phyloP scores from a whole-genome alignment of 2,329 filamentous ascomycete genomes.

The Anthostomella pinea region DNA sequence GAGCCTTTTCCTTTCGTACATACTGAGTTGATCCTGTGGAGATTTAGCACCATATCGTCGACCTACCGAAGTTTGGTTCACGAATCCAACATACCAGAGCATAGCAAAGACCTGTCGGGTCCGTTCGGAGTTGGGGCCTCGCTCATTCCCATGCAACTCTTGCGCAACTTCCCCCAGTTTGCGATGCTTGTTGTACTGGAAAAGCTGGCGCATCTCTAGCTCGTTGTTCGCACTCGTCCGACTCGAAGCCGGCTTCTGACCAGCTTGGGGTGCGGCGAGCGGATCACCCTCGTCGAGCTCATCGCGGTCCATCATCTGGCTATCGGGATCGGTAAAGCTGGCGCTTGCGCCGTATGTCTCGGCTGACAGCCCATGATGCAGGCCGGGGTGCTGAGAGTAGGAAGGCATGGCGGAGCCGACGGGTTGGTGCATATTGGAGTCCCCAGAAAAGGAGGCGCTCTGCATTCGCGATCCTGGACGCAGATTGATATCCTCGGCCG shows the following conservation, averaged over 20 bases:
- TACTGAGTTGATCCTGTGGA: conserved; percentile 65
- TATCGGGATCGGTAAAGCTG: conserved; percentile 57
- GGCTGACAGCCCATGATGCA: conserved; percentile 50
- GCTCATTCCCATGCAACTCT: conserved; percentile 75
- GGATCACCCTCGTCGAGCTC: conserved; percentile 57
- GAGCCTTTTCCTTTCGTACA: conserved; percentile 77
- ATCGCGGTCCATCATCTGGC: conserved; percentile 59
- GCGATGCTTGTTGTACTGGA: conserved; percentile 65
- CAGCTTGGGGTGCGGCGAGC: conserved; percentile 41
- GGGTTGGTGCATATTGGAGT: conserved; percentile 47
- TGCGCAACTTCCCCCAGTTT: conserved; percentile 68
- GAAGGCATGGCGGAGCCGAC: conserved; percentile 43
- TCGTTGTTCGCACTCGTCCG: conserved; percentile 77
- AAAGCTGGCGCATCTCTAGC: conserved; percentile 74
- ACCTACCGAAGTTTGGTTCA: background rate
- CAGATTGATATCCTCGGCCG: conserved; percentile 58
- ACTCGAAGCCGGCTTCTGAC: conserved; percentile 54
- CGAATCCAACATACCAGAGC: conserved; percentile 74
- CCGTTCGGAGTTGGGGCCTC: conserved; percentile 77
- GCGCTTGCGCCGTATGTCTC: conserved; percentile 51
- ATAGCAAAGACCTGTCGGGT: conserved; percentile 85
- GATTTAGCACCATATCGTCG: conserved; percentile 22
- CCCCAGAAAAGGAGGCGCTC: conserved; percentile 46
- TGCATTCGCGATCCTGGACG: conserved; percentile 57
- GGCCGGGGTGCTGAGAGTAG: conserved; percentile 40